Base-by-base conservation (phyloP, 352 stramenopile genomes). In the Phytophthora hibernalis region DNA sequence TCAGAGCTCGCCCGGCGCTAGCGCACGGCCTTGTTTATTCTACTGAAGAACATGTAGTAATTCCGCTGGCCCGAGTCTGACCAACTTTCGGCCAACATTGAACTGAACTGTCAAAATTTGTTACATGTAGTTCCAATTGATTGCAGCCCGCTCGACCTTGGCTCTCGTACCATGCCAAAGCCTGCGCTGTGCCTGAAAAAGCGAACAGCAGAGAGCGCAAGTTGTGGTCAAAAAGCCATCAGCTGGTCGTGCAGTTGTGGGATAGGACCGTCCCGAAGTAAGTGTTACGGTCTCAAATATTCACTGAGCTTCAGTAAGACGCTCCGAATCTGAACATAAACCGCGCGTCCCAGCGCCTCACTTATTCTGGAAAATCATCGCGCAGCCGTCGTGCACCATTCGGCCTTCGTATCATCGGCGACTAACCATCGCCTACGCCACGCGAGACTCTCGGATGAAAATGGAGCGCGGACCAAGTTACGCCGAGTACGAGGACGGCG, bases 391-490 rank as follows among this genome's bases (percentile, higher is more conserved):
- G 40, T 35, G 31, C 48, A 54, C 60, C 62, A 65, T 65, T 70
- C 54, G 52, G 16, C 37, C 10, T 54, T 68, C 24, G 47, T 47
- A 68, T 68, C 45, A 59, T 40, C 22, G 38, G 58, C 42, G 37
- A 65, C 35, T 51, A 57, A 57, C 47, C n/a, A n/a, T n/a, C 15
- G 18, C 40, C 28, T 15, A 26, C 18, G 38, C 28, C 26, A 22
- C 38, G 40, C 15, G 30, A 52, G 44, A 40, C 26, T 44, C 22
- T 10, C 35, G 56, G 21, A 76, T 73, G 66, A 79, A 69, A 50
- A 86, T 87, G 76, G 79, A 87, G 44, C 71, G 65, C 38, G 76
- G 74, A 10, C 65, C 74, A 3, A 87, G 61, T 48, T 85, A 85
- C 60, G 75, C 79, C 31, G 68, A 85, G 63, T 79, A 87, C 40